Conservation (phyloP, 768 basidiomycete species). For the Agrocybe chaxingu region DNA sequence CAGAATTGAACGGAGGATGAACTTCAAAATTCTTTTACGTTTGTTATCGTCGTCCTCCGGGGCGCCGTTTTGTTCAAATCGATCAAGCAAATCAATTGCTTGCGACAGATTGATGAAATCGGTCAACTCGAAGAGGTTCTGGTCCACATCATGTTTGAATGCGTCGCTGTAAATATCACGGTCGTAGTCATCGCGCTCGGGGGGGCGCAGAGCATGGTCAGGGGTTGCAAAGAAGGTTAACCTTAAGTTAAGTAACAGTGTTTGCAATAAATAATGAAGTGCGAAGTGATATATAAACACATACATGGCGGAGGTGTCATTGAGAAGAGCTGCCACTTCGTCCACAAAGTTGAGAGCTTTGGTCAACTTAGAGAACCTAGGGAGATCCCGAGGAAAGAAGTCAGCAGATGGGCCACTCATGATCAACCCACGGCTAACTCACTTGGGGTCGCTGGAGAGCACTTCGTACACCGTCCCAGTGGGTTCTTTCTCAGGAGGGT, state of each 20-base stretch:
- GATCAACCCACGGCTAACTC: background rate
- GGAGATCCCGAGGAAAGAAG: background rate
- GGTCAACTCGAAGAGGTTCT: conserved; percentile 19
- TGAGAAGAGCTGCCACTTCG: conserved; percentile 32
- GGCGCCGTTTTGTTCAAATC: conserved; percentile 13
- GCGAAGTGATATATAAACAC: conserved; percentile 1
- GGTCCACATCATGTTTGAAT: conserved; percentile 5
- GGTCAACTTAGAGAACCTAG: conserved; percentile 36
- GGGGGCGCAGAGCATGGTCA: conserved; percentile 36
- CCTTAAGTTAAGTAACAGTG: conserved; percentile 20
- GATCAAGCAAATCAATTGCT: conserved; percentile 35
- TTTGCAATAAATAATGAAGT: background rate
- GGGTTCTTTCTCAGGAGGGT: background rate
- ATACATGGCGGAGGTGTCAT: conserved; percentile 35
- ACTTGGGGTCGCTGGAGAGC: conserved; percentile 19
- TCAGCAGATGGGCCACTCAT: background rate
- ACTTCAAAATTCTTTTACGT: conserved; percentile 53
- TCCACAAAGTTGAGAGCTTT: conserved; percentile 39
- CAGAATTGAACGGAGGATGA: conserved; percentile 50
- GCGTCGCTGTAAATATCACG: background rate
- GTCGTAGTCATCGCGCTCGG: conserved; percentile 12
- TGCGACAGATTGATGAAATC: conserved; percentile 21
- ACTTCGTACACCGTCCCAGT: conserved; percentile 18
- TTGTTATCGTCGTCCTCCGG: conserved; percentile 39
- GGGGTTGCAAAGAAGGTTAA: conserved; percentile 54